Conservation (phyloP, 306 rosid genomes). For the Medicago lupulina region DNA sequence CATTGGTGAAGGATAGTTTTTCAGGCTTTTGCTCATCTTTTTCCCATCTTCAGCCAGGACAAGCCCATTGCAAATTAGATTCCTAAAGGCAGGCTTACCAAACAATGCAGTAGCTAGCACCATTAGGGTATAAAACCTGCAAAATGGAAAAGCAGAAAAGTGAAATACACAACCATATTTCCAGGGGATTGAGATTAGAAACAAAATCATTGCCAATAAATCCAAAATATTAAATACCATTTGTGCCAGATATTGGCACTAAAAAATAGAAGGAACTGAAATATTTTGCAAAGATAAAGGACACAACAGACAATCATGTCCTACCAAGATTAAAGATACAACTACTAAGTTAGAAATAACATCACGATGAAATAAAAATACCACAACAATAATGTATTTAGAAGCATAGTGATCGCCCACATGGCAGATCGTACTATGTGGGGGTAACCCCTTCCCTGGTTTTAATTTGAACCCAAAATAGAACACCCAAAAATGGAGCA, state of each 20-base stretch:
- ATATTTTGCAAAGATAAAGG: conserved; percentile 28
- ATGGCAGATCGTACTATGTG: neutral
- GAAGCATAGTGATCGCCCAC: neutral
- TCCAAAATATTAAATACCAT: conserved; percentile 9
- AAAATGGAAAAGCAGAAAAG: conserved; percentile 40
- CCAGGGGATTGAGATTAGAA: neutral
- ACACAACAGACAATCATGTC: neutral
- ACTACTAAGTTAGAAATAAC: too few species aligned
- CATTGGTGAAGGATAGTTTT: conserved; percentile 91
- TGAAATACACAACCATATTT: conserved; percentile 26
- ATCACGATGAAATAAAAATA: too few species aligned
- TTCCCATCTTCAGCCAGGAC: conserved; percentile 97
- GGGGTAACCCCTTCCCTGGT: conserved; percentile 1
- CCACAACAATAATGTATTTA: neutral
- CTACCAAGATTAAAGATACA: too few species aligned
- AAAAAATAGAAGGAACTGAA: conserved; percentile 23
- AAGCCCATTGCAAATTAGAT: conserved; percentile 97
- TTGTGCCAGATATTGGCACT: neutral
- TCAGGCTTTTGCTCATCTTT: conserved; percentile 96
- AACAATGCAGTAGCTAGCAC: conserved; percentile 91
- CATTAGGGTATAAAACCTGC: conserved; percentile 98
- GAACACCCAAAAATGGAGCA: neutral
- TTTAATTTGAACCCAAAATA: conserved; percentile 30
- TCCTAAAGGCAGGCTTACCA: conserved; percentile 92
- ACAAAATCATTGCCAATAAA: neutral